Conservation (phyloP, 306 rosid species). For the Begonia loranthoides region DNA sequence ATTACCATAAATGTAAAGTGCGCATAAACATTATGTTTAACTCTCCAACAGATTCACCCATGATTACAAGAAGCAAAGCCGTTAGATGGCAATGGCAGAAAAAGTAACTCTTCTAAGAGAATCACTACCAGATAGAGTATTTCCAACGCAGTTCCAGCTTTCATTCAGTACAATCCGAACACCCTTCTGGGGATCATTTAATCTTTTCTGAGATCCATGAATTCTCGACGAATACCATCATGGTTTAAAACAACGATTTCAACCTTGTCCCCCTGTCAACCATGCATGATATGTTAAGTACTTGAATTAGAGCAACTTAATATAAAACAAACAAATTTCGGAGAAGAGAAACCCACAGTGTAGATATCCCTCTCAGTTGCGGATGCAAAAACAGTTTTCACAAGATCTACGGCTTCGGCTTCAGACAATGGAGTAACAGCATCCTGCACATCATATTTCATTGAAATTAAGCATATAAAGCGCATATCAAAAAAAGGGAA, state of each 20-base stretch:
- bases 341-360: constrained; percentile 47
- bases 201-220: constrained; percentile 71
- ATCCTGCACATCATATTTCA: constrained; percentile 38
- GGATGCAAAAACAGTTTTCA: constrained; percentile 83
- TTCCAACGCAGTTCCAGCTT: constrained; percentile 18
- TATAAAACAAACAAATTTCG: background rate
- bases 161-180: constrained; percentile 10
- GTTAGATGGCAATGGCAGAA: too few relatives aligned
- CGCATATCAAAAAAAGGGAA: constrained; percentile 5
- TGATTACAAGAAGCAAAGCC: too few relatives aligned
- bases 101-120: too few relatives aligned
- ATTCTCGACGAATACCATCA: constrained; percentile 43
- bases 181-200: constrained; percentile 16
- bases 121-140: too few relatives aligned
- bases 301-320: background rate
- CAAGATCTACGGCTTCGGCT: constrained; percentile 71
- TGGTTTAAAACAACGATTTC: constrained; percentile 65
- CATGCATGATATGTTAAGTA: constrained; percentile 6
- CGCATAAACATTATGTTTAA: too few relatives aligned
- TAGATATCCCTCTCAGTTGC: constrained; percentile 94
- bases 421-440: constrained; percentile 87
- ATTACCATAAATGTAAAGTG: too few relatives aligned
- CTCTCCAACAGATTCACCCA: too few relatives aligned
- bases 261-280: constrained; percentile 65
- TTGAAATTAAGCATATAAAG: background rate